A percentile compares a stretch with the other conserved stretches of the same genome.
Conservation (phyloP, 2,329 filamentous ascomycete species). For the Trichophyton schoenleinii region DNA sequence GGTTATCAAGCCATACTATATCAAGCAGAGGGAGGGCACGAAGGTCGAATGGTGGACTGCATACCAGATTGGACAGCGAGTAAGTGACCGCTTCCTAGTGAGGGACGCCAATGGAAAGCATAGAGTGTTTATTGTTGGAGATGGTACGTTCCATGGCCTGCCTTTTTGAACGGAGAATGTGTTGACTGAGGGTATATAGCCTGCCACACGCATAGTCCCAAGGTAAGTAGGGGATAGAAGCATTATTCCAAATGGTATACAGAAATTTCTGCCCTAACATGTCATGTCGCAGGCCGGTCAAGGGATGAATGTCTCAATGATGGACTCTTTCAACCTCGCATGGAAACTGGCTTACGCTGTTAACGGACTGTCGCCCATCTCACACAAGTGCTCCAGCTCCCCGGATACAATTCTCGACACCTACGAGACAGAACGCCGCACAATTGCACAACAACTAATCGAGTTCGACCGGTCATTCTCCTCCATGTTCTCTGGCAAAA, state of each 20-base stretch:
- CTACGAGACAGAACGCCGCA: constrained; percentile 27
- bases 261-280: not conserved
- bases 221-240: constrained; percentile 24
- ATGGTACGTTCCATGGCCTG: constrained; percentile 29
- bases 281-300: constrained; percentile 43
- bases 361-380: constrained; percentile 24
- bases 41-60: constrained; percentile 51
- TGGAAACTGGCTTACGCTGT: constrained; percentile 31
- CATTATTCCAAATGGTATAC: not conserved
- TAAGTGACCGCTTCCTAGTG: constrained; percentile 47
- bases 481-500: constrained; percentile 30
- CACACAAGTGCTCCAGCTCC: not conserved
- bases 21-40: constrained; percentile 2
- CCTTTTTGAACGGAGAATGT: not conserved
- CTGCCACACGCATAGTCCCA: constrained; percentile 65
- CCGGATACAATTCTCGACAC: constrained; percentile 22
- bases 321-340: constrained; percentile 38
- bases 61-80: constrained; percentile 56
- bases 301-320: constrained; percentile 62
- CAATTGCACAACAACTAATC: constrained; percentile 28
- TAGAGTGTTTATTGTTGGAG: constrained; percentile 61
- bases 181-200: constrained; percentile 28
- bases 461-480: constrained; percentile 31
- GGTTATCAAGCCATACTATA: constrained; percentile 51
- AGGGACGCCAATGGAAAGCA: constrained; percentile 57